Conservation (phyloP, 331 rosid genomes). For the Quercus tomentella region DNA sequence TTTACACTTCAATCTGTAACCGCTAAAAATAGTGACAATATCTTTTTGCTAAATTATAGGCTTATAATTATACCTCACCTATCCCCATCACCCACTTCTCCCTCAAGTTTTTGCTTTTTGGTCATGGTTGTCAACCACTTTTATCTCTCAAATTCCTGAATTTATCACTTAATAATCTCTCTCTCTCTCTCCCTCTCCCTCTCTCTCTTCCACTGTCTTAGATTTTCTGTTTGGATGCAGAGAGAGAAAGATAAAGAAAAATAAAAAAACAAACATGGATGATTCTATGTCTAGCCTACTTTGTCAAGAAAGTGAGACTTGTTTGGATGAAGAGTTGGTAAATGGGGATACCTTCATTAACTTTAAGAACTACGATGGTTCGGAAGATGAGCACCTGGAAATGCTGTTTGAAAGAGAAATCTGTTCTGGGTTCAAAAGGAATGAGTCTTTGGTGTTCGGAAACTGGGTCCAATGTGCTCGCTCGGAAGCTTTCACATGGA, state of each 20-base stretch:
- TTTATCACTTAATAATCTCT: neutral
- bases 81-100: constrained; percentile 16
- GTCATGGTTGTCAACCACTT: constrained; percentile 19
- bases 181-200: no score
- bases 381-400: constrained; percentile 44
- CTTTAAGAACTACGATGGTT: constrained; percentile 16
- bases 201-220: neutral
- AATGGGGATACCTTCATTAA: constrained; percentile 21
- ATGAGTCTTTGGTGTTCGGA: constrained; percentile 27
- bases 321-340: constrained; percentile 26
- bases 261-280: constrained; percentile 14
- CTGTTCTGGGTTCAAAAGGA: constrained; percentile 34
- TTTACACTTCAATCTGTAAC: constrained; percentile 32
- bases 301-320: constrained; percentile 43
- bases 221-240: constrained; percentile 8
- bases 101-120: neutral
- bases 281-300: constrained; percentile 31
- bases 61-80: constrained; percentile 3
- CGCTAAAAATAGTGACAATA: constrained; percentile 18
- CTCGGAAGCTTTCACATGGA: constrained; percentile 66
- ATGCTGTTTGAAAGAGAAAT: constrained; percentile 52
- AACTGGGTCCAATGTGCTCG: constrained; percentile 50
- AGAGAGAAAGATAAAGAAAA: neutral
- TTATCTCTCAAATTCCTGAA: constrained; percentile 12
- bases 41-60: constrained; percentile 21